Evolutionary conservation across 306 rosid genomes (phyloP), one percentile per base, ranked within the genome.

Genomic region (Cucurbita argyrosperma): DNA sequence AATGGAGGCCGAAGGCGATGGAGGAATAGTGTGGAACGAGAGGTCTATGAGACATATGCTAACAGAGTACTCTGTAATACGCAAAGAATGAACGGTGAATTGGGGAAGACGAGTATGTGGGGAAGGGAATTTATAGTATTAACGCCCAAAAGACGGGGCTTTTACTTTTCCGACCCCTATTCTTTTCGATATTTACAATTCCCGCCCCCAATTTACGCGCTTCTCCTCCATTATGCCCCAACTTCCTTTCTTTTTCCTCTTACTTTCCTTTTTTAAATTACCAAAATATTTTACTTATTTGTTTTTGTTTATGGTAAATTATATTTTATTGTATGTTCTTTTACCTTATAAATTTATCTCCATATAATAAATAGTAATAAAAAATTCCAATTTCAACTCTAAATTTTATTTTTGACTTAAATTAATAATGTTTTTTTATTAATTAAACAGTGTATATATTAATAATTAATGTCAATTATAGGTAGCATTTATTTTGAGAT

Each of bases 1-100:
- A 91, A 76, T 91, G 97, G 63, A 84, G 92, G 40, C 57, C 62
- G 52, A 85, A 81, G 61, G 87, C 85, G 7, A 85, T 53, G 80
- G 87, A 78, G 76, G 89, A 85, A 37, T 80, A 83, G 49, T 86
- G 87, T 14, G 87, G 85, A 9, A 83, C 83, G 64, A 8, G 9
- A 8, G 74, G 85, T 74, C 80, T 79, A 58, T 83, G 85, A 85
- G 85, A 81, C 85, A 85, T 81, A 81, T 37, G 83, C 84, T 38
- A 59, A 74, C 53, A 65, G 15, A 42, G 71, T 26, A 40, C 50
- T 40, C 35, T n/a, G 67, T 38, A 7, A 0, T 37, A 65, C 71
- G 71, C 71, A 65, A 19, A 19, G n/a, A 43, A 65, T 10, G 8
- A 65, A 42, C 4, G 71, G 71, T 40, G 30, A 18, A 18, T 65